Base-by-base conservation (phyloP, 1,139 yeast genomes). In the Pichia sp. region DNA sequence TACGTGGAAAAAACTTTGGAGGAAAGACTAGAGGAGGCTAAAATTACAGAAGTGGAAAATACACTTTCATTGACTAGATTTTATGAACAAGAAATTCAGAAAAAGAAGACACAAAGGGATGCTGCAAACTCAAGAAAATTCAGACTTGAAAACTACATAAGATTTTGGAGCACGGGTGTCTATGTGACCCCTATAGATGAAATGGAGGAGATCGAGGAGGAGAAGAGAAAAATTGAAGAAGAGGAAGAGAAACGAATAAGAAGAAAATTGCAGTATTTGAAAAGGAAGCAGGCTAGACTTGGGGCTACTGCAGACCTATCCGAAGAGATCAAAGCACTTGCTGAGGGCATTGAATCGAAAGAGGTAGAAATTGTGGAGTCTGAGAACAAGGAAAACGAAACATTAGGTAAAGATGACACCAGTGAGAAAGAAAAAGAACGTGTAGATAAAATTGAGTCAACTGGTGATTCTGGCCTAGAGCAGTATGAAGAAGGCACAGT, bases 11-110 rank as follows among this genome's bases (percentile, higher is more conserved):
- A 83, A 55, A 87, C 98, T 0, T 94, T 91, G 51, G 95, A 81
- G 44, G 95, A 91, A 54, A 67, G 88, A 40, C 62, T 91, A 35
- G 80, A 72, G 11, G 94, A 87, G 53, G 97, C 98, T 0, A 66
- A 77, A 31, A 83, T 80, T 48, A 93, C 97, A 0, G 98, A 91
- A 56, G 69, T 72, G 52, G 70, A 72, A 34, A 91, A 93, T 56
- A 62, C 77, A 4, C 66, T 74, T 22, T 82, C 96, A 4, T 65
- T 91, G 46, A 76, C 83, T 43, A 67, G 71, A 50, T 88, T 84
- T 52, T 74, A 80, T 50, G 93, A 88, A 49, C 91, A 85, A 55
- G 98, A 91, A 56, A 67, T 82, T 30, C 80, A 77, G 31, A 81
- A 85, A 52, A 86, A 85, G 56, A 80, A 80, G 55, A 72, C 72